Base-by-base conservation (phyloP, 129 eudicot genomes). In the Glebionis coronaria region DNA sequence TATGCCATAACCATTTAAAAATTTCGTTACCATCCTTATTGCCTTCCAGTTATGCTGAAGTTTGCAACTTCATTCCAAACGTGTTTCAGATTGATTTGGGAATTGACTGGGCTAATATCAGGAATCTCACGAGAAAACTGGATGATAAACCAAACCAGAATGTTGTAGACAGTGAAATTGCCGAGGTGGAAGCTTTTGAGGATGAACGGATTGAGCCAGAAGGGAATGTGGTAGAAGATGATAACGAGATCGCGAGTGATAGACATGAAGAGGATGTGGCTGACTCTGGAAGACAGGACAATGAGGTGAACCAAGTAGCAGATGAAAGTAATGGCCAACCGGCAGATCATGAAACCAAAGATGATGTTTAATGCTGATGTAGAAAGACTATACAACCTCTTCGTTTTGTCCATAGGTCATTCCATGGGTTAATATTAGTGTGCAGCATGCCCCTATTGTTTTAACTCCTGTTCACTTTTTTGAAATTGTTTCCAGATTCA, bases 1-100 rank as follows among this genome's bases (percentile, higher is more conserved):
- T 15, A 47, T 47, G 53, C 16, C 16, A n/a, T 13, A 47, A 15
- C 18, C 53, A 12, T 13, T 47, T 12, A 47, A 8, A 47, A 12
- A 1, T 15, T 47, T 13, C 5, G 16, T 47, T 15, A 13, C 16
- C 53, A 47, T 47, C 16, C 14, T 47, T 47, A 15, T 47, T 12
- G 28, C 7, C 28, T 28, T 58, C 19, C 40, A 28, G n/a, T 28
- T 28, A 58, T 14, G 5, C 40, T 11, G 2, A 23, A 25, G 10
- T n/a, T 4, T 23, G 44, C 14, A 58, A 42, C 15, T 62, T 5
- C 21, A 4, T 19, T 18, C 7, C 10, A 18, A 2, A 40, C 18
- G 42, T 16, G 12, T 64, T 44, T 53, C 56, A 64, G 3, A 42
- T 64, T 45, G 42, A 64, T 64, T 64, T 64, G 38, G 55, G 40